Evolutionary conservation across 208 protist genomes (phyloP), one percentile per base, ranked within the genome.

Genomic region (Zelonia costaricensis): DNA sequence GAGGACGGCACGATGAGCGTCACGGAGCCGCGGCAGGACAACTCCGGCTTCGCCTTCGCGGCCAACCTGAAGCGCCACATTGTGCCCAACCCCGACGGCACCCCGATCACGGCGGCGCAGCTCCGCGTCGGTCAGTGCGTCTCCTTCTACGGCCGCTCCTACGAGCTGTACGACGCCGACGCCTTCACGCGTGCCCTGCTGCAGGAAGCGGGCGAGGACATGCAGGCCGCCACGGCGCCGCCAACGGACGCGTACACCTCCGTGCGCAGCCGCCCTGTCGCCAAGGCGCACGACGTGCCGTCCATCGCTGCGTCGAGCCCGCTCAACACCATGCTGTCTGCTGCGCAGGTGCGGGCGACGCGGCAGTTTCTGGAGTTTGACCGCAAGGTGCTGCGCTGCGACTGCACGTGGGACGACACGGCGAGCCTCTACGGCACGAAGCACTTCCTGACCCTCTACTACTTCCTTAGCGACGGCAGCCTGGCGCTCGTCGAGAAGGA

Each of bases 1-100:
- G 95, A 97, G 59, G 98, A 99, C 71, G 95, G 96, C 76, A 98
- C 98, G 44, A 97, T 99, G 75, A 93, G 94, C 58, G 85, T 99
- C 52, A 75, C 78, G 36, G 98, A 99, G 82, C 84, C 91, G 16
- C 43, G 74, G 36, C 62, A 95, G 45, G 91, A 97, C 52, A 99
- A 99, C 86, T 95, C 84, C 33, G 98, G 98, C 30, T 90, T 99
- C 39, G 87, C 91, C 20, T 96, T 98, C 58, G 88, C 92, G 35
- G 73, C 68, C 25, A 86, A 98, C 58, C 79, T 96, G 16, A 97
- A 98, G 71, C 95, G 97, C 30, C 81, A 95, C 54, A 80, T 98
- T 54, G 89, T 95, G 13, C 86, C 90, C 16, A 57, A 81, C 45
- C 85, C 84, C 12, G 78, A 91, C 48, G 81, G 82, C 33, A 82